Base-by-base conservation (phyloP, 2,329 filamentous ascomycete genomes). In the Aureobasidium sp. region DNA sequence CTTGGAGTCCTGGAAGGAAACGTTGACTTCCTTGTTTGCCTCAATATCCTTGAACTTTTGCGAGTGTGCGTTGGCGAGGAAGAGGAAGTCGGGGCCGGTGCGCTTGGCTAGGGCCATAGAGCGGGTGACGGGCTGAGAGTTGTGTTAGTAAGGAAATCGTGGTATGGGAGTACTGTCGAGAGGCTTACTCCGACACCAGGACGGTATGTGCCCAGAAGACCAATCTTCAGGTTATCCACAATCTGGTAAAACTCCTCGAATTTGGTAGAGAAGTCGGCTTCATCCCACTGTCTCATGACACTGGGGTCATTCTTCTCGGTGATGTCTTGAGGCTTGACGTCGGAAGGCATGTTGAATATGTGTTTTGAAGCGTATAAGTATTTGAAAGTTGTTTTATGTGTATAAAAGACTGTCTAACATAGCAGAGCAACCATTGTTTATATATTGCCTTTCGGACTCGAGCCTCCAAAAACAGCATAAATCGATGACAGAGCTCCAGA, bases 41-140 rank as follows among this genome's bases (percentile, higher is more conserved):
- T 72, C 61, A 10, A 82, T 69, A 67, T 81, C 79, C 52, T 71
- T 66, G 69, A 81, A 79, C 55, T 82, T 82, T 56, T 73, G 66
- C 50, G 74, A 76, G 71, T 80, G 72, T 29, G 67, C 70, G 72
- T 81, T 81, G 68, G 77, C 70, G 51, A 81, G 74, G 72, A 79
- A 81, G 66, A 80, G 74, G 68, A 81, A 78, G 69, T 82, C 78
- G 7, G 79, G 79, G 12, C 79, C 79, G 55, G 67, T 66, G 58
- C 90, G 73, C 87, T 90, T 77, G 59, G 77, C 76, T 29, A 80
- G 68, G 50, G 75, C 78, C 79, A 81, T 81, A 61, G 76, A 76
- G 64, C 79, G 77, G 41, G 74, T 74, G 37, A 78, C 75, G 17
- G 76, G 76, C 60, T 68, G 58, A 15, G 44, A n/a, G 29, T 47